A percentile compares a stretch with the other conserved stretches of the same genome.
Evolutionary conservation across 2,329 filamentous ascomycete genomes (phyloP).

Genomic region (Exophiala sideris): DNA sequence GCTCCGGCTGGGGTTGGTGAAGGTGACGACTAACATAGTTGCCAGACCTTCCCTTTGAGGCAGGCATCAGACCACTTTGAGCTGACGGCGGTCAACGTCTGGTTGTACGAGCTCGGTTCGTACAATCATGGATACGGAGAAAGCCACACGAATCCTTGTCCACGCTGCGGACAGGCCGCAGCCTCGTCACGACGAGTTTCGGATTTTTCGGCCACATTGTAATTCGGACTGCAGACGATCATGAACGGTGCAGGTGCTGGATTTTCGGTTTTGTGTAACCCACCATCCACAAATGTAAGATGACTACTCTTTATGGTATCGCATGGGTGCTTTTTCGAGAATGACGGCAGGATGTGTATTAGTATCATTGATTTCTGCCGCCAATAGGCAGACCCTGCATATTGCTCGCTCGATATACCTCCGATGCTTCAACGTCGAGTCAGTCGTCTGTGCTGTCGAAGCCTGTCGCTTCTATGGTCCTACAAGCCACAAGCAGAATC

Average conservation of each 20-base stretch:
- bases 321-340: neutral
- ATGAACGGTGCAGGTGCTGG: neutral
- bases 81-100: neutral
- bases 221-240: neutral
- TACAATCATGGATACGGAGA: neutral
- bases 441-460: too few species aligned
- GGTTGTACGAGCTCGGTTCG: neutral
- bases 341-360: neutral
- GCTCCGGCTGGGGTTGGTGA: too few species aligned
- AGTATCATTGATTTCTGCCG: neutral
- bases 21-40: too few species aligned
- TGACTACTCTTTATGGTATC: neutral
- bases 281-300: neutral
- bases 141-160: constrained; percentile 1
- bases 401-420: too few species aligned
- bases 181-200: constrained; percentile 8
- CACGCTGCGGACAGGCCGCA: neutral
- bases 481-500: too few species aligned
- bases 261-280: constrained; percentile 5
- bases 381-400: too few species aligned
- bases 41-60: too few species aligned
- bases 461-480: too few species aligned
- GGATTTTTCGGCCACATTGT: constrained; percentile 9
- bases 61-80: too few species aligned
- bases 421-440: too few species aligned